These are phyloP conservation scores for Pseudogymnoascus sp. DNA, from an alignment of 2,329 filamentous ascomycete species.

Conservation along the genomic window DNA sequence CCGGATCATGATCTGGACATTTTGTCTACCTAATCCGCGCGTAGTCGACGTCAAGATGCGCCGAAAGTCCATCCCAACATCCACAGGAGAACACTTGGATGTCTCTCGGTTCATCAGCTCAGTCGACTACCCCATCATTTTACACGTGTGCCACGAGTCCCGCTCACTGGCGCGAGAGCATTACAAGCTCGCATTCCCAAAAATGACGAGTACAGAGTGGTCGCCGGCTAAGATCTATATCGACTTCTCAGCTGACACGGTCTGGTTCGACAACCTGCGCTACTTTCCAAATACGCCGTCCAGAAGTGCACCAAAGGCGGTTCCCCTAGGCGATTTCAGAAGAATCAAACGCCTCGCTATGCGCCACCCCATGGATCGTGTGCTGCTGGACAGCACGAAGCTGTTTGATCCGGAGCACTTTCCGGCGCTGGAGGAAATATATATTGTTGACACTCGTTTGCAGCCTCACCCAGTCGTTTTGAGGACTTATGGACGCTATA, in stretches of 20 bases:
- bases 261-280: neutral
- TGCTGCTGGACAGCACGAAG: neutral
- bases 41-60: constrained; percentile 24
- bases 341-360: neutral
- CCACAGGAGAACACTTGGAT: neutral
- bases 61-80: neutral
- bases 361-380: neutral
- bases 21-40: constrained; percentile 39
- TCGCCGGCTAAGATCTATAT: neutral
- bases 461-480: neutral
- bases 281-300: neutral
- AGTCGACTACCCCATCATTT: neutral
- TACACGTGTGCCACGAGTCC: neutral
- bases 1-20: constrained; percentile 35
- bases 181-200: neutral
- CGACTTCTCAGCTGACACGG: neutral
- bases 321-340: neutral
- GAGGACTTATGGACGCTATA: neutral
- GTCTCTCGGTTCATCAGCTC: neutral
- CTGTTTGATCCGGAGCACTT: neutral
- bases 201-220: neutral
- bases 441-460: neutral
- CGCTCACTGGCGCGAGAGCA: neutral
- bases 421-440: neutral
- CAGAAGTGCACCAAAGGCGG: neutral